Evolutionary conservation across 257 asterid genomes (phyloP).

Genomic region (Ajuga chamaepitys): DNA sequence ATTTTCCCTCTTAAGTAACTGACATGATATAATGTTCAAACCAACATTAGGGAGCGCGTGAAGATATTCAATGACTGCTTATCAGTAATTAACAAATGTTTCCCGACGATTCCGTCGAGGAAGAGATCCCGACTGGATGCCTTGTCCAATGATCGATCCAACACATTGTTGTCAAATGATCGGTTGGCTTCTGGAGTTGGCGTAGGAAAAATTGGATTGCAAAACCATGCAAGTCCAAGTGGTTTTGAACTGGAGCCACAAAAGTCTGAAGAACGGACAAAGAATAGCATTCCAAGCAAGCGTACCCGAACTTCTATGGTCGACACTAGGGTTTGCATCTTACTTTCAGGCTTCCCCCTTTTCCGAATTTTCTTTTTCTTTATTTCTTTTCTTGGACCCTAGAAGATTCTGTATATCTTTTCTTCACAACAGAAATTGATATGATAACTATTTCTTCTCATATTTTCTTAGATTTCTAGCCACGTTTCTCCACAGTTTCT

Average conservation of each 20-base stretch:
- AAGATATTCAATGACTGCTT: conserved; percentile 74
- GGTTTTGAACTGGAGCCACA: conserved; percentile 69
- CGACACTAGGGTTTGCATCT: conserved; percentile 58
- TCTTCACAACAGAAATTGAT: not conserved
- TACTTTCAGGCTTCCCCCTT: not conserved
- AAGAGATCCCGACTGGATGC: conserved; percentile 82
- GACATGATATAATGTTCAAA: conserved; percentile 18
- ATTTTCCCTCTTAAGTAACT: conserved; percentile 5
- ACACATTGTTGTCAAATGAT: conserved; percentile 48
- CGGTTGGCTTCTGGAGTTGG: conserved; percentile 51
- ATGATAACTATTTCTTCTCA: not conserved
- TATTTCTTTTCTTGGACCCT: not conserved
- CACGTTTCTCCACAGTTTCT: conserved; percentile 3
- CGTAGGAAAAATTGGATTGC: conserved; percentile 53
- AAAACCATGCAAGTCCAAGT: conserved; percentile 48
- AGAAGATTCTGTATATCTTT: not conserved
- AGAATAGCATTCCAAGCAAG: conserved; percentile 63
- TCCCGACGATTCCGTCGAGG: conserved; percentile 73
- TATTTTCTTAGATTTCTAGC: not conserved
- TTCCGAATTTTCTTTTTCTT: not conserved
- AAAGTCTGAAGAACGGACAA: conserved; percentile 61
- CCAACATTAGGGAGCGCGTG: conserved; percentile 70
- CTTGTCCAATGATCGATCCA: conserved; percentile 62
- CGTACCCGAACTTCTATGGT: conserved; percentile 89
- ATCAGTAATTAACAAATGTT: conserved; percentile 75